Evolutionary conservation across 2,329 filamentous ascomycete species (phyloP).

Genomic region (Fusarium foetens): DNA sequence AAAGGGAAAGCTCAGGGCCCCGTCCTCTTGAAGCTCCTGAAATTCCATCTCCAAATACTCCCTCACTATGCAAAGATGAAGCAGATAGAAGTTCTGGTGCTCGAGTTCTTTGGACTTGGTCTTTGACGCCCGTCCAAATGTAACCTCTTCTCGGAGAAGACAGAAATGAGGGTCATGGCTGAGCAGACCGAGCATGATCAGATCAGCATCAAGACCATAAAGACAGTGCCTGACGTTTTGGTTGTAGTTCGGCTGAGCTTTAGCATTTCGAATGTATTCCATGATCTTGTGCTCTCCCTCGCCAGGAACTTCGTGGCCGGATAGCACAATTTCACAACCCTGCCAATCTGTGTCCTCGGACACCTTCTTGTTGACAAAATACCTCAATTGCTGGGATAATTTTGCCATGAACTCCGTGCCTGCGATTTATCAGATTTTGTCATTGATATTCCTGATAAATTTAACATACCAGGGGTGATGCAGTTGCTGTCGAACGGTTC

Average conservation of each 20-base stretch:
- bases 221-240: slow-evolving; percentile 95
- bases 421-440: slow-evolving; percentile 43
- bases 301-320: slow-evolving; percentile 96
- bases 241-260: slow-evolving; percentile 93
- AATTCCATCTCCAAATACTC: slow-evolving; percentile 98
- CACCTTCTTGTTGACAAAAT: slow-evolving; percentile 99
- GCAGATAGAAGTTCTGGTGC: slow-evolving; percentile 97
- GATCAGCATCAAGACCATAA: slow-evolving; percentile 95
- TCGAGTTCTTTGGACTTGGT: slow-evolving; percentile 95
- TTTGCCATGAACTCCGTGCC: slow-evolving; percentile 97
- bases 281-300: slow-evolving; percentile 99
- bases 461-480: slow-evolving; percentile 81
- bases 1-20: slow-evolving; percentile 78
- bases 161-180: slow-evolving; percentile 99
- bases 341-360: slow-evolving; percentile 98
- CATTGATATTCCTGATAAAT: too few species aligned
- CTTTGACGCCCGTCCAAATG: slow-evolving; percentile 88
- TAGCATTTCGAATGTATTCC: slow-evolving; percentile 98
- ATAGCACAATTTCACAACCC: slow-evolving; percentile 93
- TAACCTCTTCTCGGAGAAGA: slow-evolving; percentile 95
- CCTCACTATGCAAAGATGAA: slow-evolving; percentile 96
- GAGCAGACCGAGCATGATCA: slow-evolving; percentile 97
- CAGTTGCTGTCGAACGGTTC: slow-evolving; percentile 98
- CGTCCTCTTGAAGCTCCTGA: slow-evolving; percentile 84
- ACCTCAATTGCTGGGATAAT: slow-evolving; percentile 91